Percentiles rank a stretch among this genome's conserved stretches.
These are phyloP conservation scores for Pascua guehoae DNA, from an alignment of 1,284 basidiomycete species.

Conservation along the genomic window DNA sequence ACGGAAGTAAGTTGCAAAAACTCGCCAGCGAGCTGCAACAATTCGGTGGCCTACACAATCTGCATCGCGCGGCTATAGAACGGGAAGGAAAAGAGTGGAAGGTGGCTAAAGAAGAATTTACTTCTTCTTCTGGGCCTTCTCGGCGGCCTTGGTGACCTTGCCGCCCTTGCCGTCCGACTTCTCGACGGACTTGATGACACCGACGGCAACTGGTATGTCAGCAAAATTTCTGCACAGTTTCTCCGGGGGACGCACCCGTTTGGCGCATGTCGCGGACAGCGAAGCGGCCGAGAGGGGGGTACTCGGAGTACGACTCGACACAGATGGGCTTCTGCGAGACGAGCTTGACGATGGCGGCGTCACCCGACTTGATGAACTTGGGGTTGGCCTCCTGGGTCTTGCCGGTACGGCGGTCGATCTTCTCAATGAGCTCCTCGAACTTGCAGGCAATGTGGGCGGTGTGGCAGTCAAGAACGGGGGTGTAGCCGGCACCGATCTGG, in stretches of 20 bases:
- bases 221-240: too few species aligned
- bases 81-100: too few species aligned
- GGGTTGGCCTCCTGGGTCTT: conserved; percentile 60
- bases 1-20: too few species aligned
- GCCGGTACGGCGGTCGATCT: conserved; percentile 98
- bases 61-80: too few species aligned
- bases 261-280: conserved; percentile 94
- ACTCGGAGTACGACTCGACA: conserved; percentile 95
- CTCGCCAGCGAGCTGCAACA: too few species aligned
- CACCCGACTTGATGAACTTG: conserved; percentile 97
- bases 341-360: conserved; percentile 93
- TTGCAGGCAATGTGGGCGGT: conserved; percentile 99
- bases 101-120: too few species aligned
- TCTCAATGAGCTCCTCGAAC: conserved; percentile 94
- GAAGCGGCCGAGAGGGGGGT: conserved; percentile 92
- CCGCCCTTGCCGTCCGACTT: conserved; percentile 70
- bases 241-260: too few species aligned
- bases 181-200: conserved; percentile 94
- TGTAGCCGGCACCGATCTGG: conserved; percentile 82
- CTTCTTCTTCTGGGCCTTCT: conserved; percentile 63
- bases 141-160: conserved; percentile 78
- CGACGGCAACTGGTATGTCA: conserved; percentile 96
- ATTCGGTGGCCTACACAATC: too few species aligned
- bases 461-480: conserved; percentile 99
- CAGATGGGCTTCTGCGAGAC: conserved; percentile 65